Percentiles rank a stretch among this genome's conserved stretches.
Conservation (phyloP, 2,329 filamentous ascomycete genomes). For the Fusarium sp. region DNA sequence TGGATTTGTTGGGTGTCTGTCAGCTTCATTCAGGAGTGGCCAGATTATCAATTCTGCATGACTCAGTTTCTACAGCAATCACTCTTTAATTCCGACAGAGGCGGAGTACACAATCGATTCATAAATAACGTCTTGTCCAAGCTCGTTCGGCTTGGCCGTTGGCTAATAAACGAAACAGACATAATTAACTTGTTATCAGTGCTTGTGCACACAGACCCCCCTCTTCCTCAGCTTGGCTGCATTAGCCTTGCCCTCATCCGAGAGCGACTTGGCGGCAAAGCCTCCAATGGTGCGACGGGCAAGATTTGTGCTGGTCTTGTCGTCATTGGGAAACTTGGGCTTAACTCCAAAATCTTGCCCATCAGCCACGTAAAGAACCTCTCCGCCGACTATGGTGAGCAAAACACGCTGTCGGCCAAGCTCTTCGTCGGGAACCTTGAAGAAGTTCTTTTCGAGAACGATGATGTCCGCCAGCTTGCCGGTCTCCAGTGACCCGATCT, state of each 20-base stretch:
- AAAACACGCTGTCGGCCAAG: constrained; percentile 41
- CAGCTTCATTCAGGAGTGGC: not conserved
- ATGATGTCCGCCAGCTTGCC: constrained; percentile 46
- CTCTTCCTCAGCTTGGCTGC: constrained; percentile 33
- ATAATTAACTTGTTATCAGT: constrained; percentile 4
- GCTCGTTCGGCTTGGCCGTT: not conserved
- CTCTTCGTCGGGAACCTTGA: constrained; percentile 40
- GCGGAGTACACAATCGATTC: not conserved
- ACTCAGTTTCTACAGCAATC: not conserved
- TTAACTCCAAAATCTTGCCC: constrained; percentile 38
- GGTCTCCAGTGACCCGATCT: constrained; percentile 42
- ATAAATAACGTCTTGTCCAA: not conserved
- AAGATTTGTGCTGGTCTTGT: constrained; percentile 21
- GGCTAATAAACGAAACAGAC: not conserved
- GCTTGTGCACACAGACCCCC: constrained; percentile 34
- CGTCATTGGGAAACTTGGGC: constrained; percentile 43
- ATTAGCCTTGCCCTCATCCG: constrained; percentile 13
- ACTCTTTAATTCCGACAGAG: not conserved
- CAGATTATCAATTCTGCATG: not conserved
- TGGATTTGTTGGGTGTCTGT: not conserved
- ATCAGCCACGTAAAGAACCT: constrained; percentile 42
- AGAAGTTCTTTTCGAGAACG: constrained; percentile 42
- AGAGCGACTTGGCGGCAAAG: constrained; percentile 26
- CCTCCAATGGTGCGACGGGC: constrained; percentile 36
- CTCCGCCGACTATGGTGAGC: constrained; percentile 45